Base-by-base conservation (phyloP, 495 filamentous ascomycete genomes). In the Bacidia gigantensis region DNA sequence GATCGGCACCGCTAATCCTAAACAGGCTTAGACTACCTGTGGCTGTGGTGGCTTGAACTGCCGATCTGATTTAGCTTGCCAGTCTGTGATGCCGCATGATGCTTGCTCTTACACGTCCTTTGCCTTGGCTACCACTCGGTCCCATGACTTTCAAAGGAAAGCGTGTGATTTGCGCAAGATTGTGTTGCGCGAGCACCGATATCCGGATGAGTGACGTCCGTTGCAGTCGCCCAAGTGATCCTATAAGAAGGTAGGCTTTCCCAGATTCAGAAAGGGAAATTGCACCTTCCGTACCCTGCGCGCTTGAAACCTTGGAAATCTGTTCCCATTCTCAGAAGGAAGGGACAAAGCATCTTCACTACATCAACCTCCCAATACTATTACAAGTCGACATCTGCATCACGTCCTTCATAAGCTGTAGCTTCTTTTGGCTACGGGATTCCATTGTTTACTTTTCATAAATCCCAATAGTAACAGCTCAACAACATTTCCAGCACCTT, bases 371-470 rank as follows among this genome's bases (percentile, higher is more conserved):
- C 46, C 22, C 26, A 46, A n/a, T 25, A 56, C 41, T 5, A 23
- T 24, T 23, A 20, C 48, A 51, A 20, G 62, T 47, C 47, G 59
- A 70, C 56, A 58, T 57, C 12, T 65, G 64, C 24, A 56, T 60
- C 46, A 50, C 63, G 54, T 64, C 20, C 14, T 29, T 47, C 14
- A 29, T 24, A 26, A 12, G 1, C 11, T 12, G 20, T 23, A 50
- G 53, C n/a, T 22, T 9, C 26, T 22, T 3, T 1, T 11, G 20
- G 10, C 26, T 26, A 46, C 29, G 24, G n/a, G 0, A 45, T 40
- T 26, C 69, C n/a, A 57, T 56, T 25, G 63, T 61, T 10, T 67
- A 61, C 38, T 61, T 62, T 45, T 46, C 56, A 11, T 48, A 35
- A 26, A 57, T 11, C 26, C 50, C 26, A 10, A n/a, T 18, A 29